phyloP scores from a whole-genome alignment of 805 yeast species.

The Ogataea saltuana region DNA sequence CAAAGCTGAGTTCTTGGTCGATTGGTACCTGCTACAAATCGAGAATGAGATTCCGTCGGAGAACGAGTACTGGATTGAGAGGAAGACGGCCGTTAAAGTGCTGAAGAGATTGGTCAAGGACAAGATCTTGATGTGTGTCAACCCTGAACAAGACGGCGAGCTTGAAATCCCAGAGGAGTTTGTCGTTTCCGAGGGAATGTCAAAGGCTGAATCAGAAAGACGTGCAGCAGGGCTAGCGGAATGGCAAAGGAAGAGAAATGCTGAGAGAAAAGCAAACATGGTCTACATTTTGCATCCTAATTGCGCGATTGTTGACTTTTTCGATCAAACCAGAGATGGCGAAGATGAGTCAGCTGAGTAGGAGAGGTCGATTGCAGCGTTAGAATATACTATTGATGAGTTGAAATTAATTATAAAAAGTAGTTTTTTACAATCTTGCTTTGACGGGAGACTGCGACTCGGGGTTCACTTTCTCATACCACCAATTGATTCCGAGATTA shows the following conservation, averaged over 20 bases:
- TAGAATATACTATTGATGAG: too few species aligned
- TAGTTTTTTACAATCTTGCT: conserved; percentile 19
- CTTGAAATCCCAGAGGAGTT: conserved; percentile 35
- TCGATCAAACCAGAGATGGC: conserved; percentile 38
- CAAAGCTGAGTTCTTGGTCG: conserved; percentile 66
- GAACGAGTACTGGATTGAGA: conserved; percentile 68
- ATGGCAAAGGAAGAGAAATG: conserved; percentile 25
- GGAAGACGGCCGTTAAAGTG: conserved; percentile 74
- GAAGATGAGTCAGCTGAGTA: conserved; percentile 17
- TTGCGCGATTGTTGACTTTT: conserved; percentile 72
- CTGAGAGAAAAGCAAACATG: conserved; percentile 33
- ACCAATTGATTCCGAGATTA: conserved; percentile 58
- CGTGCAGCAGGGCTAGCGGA: conserved; percentile 26
- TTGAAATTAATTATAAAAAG: too few species aligned
- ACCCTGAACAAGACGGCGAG: conserved; percentile 43
- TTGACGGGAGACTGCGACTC: conserved; percentile 8
- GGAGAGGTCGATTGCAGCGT: neutral
- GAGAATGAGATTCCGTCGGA: conserved; percentile 73
- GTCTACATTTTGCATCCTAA: conserved; percentile 74
- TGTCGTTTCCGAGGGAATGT: conserved; percentile 23
- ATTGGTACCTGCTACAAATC: conserved; percentile 75
- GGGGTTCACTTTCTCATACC: conserved; percentile 48
- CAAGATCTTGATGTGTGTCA: conserved; percentile 72
- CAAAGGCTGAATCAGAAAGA: conserved; percentile 28
- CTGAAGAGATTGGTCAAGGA: conserved; percentile 82